Evolutionary conservation across 1,284 basidiomycete species (phyloP), one percentile per base, ranked within the genome.

Genomic region (Tilletia horrida): DNA sequence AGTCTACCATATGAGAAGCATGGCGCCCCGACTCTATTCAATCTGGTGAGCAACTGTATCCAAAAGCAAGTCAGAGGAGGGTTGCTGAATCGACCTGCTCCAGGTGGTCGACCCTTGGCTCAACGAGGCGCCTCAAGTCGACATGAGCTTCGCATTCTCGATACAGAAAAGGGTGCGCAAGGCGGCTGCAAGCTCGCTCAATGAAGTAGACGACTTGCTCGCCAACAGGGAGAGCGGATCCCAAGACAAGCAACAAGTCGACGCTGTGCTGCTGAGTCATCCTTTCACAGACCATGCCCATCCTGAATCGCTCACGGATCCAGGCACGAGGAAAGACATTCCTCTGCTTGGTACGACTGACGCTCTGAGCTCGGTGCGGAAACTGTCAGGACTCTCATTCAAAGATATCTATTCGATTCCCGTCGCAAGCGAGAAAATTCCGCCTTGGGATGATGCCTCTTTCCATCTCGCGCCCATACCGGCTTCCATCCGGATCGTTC

Each of bases 241-340:
- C 0, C 4, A 16, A 43, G 65, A 50, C 4, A 45, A 23, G 43
- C n/a, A 48, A 27, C 45, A 23, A 18, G 59, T 69, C 23, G 67
- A 69, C 47, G 67, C 65, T 16, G 47, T 69, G 35, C 23, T 69
- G 9, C 45, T 69, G 45, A 50, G 43, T 18, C 67, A 69, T 63
- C 67, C 67, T 16, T 69, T 69, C 59, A 69, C 57, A 21, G 67
- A 69, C 62, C 67, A 69, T 66, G 40, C 63, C 29, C 67, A 69
- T 59, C 65, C 67, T 27, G 23, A 64, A 18, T 62, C 67, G 40
- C 59, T 69, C 3, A 35, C 21, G 7, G 65, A 66, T 43, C 40
- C 23, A 18, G 14, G 25, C 11, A 55, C 31, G 4, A 31, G 63
- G 14, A 21, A n/a, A n/a, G 64, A 65, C 35, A 16, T 59, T 16